Conservation (phyloP, 2,329 filamentous ascomycete species). For the Tricladium varicosporioides region DNA sequence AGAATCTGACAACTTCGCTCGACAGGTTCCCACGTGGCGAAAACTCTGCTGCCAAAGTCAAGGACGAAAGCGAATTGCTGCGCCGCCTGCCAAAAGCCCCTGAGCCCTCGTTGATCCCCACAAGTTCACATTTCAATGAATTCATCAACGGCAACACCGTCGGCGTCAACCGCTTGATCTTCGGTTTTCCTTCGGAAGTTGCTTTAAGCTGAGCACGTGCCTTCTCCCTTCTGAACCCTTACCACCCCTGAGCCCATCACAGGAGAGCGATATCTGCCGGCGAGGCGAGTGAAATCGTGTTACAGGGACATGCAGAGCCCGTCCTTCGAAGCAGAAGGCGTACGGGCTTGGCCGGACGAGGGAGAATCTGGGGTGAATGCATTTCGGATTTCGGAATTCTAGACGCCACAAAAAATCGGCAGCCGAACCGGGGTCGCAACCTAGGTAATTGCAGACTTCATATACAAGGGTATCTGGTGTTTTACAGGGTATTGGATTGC, state of each 20-base stretch:
- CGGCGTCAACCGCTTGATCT: neutral
- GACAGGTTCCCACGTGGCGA: neutral
- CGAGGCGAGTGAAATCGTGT: neutral
- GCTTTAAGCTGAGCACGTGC: neutral
- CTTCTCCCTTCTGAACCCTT: neutral
- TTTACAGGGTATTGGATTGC: neutral
- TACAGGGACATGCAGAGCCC: neutral
- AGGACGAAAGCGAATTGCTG: neutral
- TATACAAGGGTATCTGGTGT: neutral
- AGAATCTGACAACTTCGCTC: neutral
- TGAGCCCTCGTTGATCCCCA: neutral
- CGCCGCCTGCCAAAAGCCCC: neutral
- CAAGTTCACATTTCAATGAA: neutral
- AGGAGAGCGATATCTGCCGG: neutral
- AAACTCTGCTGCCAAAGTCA: neutral
- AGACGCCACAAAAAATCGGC: neutral
- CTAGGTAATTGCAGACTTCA: neutral
- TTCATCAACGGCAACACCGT: too few species aligned
- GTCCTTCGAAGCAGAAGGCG: neutral
- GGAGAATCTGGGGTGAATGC: neutral
- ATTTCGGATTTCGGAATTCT: neutral
- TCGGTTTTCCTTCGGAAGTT: neutral
- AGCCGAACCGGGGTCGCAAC: neutral
- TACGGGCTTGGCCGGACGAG: neutral
- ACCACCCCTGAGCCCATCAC: neutral